Percentiles rank a stretch among this genome's conserved stretches.
Evolutionary conservation across 148 eudicot genomes (phyloP).

Genomic region (Persicaria tinctoria): DNA sequence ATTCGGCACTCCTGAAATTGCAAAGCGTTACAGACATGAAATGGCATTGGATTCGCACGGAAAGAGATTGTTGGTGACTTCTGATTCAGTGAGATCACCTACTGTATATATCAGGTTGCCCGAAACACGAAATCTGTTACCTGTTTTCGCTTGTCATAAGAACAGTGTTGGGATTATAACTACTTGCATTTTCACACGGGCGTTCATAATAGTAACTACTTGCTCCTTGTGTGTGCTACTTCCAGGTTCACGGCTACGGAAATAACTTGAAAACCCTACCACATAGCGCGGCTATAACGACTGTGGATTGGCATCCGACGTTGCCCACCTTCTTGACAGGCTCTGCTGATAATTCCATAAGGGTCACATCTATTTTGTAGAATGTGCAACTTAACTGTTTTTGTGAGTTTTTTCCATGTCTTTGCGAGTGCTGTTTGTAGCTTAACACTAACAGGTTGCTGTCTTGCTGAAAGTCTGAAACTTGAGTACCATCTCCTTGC

Average conservation of each 20-base stretch:
- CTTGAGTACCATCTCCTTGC: too few species aligned
- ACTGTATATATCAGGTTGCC: conserved; percentile 67
- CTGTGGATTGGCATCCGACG: conserved; percentile 71
- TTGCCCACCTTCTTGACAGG: conserved; percentile 56
- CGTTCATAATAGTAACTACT: too few species aligned
- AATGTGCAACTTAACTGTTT: neutral
- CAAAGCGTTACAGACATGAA: conserved; percentile 49
- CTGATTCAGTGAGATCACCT: conserved; percentile 81
- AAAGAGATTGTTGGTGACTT: conserved; percentile 75
- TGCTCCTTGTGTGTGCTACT: neutral
- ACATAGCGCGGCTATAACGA: conserved; percentile 29
- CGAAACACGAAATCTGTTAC: neutral
- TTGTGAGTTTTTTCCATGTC: neutral
- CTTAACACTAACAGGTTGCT: neutral
- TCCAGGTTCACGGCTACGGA: conserved; percentile 40
- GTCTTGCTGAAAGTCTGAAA: too few species aligned
- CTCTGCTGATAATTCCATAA: conserved; percentile 58
- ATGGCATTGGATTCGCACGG: conserved; percentile 83
- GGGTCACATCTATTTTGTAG: conserved; percentile 42
- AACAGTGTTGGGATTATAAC: neutral
- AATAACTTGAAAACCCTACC: conserved; percentile 33
- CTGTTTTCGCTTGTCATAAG: neutral
- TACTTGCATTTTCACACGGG: too few species aligned
- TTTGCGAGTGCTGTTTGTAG: neutral
- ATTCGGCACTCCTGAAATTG: conserved; percentile 34